Base-by-base conservation (phyloP, 495 filamentous ascomycete genomes). In the Penicillium coprophilum region DNA sequence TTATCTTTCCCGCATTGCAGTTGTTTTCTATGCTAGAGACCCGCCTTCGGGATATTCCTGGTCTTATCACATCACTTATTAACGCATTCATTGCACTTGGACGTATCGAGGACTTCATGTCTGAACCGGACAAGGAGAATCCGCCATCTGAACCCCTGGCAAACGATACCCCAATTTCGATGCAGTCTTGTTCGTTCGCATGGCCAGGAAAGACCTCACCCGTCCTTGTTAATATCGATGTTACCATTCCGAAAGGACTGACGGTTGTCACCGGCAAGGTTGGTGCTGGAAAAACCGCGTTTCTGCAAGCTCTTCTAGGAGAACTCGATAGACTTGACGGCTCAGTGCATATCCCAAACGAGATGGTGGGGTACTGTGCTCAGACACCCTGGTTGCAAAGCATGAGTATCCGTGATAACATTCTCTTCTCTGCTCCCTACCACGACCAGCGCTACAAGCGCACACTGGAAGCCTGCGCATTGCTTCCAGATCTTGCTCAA, bases 321-420 rank as follows among this genome's bases (percentile, higher is more conserved):
- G 91, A 96, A 62, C 74, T 96, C 13, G 88, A 96, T 61, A 79
- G 78, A 59, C 66, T 80, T 15, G 65, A 68, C 12, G 90, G 91
- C 8, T 74, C 81, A 7, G 79, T 80, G 21, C 67, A 74, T 10
- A 70, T 85, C 15, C 84, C 89, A 4, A 82, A 80, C 23, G 85
- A 87, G 48, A 86, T 86, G 74, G 73, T 93, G 2, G 90, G 86
- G 10, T 96, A 92, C 71, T 92, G 89, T 65, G 84, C 85, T 3
- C 90, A 96, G 61, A 88, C 84, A 4, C 88, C 91, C n/a, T 96
- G 91, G 91, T 77, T 96, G 7, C 89, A 94, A 65, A 93, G 87
- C 62, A 93, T 93, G 89, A 92, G 84, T 56, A 91, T 96, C 44
- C 85, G 86, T 2, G 87, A 93, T 31, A 93, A 93, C 56, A 92